Evolutionary conservation across 1,284 basidiomycete species (phyloP).

Genomic region (Chalciporus sp.): DNA sequence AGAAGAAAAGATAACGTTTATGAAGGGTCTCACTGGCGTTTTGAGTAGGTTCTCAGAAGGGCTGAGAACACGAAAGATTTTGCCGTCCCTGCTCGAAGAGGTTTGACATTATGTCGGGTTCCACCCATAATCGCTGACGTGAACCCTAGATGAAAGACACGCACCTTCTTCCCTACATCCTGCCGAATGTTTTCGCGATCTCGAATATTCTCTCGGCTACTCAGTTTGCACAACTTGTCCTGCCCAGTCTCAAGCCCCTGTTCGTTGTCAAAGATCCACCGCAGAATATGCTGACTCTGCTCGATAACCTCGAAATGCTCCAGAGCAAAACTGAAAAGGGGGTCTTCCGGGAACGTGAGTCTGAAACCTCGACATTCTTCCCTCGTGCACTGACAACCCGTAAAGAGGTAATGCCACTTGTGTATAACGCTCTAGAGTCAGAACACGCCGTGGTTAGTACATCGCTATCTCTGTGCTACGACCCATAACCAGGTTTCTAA

Average conservation of each 20-base stretch:
- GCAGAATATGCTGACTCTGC: constrained; percentile 91
- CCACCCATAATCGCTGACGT: constrained; percentile 12
- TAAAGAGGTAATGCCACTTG: constrained; percentile 88
- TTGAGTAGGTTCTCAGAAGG: constrained; percentile 88
- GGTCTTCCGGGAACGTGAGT: constrained; percentile 87
- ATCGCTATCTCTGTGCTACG: constrained; percentile 3
- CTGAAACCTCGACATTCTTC: not conserved
- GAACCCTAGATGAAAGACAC: constrained; percentile 84
- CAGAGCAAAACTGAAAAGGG: constrained; percentile 88
- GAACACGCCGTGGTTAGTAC: constrained; percentile 76
- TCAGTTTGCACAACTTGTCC: constrained; percentile 82
- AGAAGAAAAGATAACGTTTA: constrained; percentile 96
- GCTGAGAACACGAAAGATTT: constrained; percentile 84
- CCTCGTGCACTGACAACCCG: constrained; percentile 2
- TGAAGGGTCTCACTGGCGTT: constrained; percentile 87
- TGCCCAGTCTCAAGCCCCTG: constrained; percentile 89
- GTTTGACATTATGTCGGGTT: constrained; percentile 42
- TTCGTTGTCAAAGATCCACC: constrained; percentile 95
- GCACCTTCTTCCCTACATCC: constrained; percentile 89
- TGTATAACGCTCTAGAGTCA: constrained; percentile 94
- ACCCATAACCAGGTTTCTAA: constrained; percentile 2
- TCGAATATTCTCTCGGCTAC: constrained; percentile 74
- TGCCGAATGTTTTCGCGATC: constrained; percentile 98
- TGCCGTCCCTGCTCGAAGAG: constrained; percentile 95
- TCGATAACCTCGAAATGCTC: constrained; percentile 88